A percentile compares a stretch with the other conserved stretches of the same genome.
Evolutionary conservation across 2,329 filamentous ascomycete genomes (phyloP).

Genomic region (Penicillium aurantiogriseum): DNA sequence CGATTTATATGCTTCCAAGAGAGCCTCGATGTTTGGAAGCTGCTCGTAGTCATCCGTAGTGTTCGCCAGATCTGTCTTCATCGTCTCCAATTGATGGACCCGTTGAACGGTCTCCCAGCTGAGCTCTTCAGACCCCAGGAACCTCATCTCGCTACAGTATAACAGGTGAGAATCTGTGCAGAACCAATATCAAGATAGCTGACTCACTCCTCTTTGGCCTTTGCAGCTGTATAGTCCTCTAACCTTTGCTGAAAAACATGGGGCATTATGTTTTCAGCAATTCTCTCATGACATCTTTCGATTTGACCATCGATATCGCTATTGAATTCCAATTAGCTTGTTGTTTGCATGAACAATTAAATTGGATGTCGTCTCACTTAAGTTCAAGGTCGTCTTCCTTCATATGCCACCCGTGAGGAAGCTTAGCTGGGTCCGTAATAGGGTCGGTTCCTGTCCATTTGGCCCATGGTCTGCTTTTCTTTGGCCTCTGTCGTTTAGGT

Average conservation of each 20-base stretch:
- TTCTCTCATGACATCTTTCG: slow-evolving; percentile 3
- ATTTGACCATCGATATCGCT: slow-evolving; percentile 6
- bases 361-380: background rate
- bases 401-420: slow-evolving; percentile 2
- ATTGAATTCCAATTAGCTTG: background rate
- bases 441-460: background rate
- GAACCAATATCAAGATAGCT: background rate
- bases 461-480: background rate
- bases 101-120: background rate
- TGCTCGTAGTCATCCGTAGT: background rate
- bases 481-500: background rate
- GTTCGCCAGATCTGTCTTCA: background rate
- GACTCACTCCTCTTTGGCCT: background rate
- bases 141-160: background rate
- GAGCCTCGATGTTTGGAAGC: background rate
- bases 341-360: accelerated
- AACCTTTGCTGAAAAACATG: background rate
- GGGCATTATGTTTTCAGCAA: slow-evolving; percentile 4
- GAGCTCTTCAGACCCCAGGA: background rate
- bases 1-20: background rate
- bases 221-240: background rate
- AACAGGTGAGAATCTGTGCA: background rate
- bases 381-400: slow-evolving; percentile 2
- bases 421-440: background rate
- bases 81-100: background rate